phyloP scores from a whole-genome alignment of 805 yeast species.

The Scheffersomyces lignosus region DNA sequence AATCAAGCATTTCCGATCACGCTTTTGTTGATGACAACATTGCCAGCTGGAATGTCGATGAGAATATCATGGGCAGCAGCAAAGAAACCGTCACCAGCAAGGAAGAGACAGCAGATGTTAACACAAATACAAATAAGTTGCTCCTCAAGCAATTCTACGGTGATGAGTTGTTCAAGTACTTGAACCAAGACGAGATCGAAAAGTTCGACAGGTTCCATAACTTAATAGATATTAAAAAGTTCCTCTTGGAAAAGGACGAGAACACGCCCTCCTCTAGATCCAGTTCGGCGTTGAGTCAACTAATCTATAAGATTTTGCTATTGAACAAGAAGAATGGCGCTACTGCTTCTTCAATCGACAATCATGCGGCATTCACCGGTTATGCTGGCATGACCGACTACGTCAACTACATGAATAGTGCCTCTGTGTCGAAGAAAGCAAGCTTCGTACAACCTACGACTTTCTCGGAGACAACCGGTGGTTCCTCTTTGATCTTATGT shows the following conservation, averaged over 20 bases:
- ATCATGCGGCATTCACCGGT: not conserved
- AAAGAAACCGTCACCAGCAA: not conserved
- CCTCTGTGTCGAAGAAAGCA: not conserved
- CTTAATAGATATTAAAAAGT: conserved; percentile 11
- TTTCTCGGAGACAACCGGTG: conserved; percentile 13
- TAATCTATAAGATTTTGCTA: not conserved
- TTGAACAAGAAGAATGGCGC: not conserved
- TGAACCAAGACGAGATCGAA: conserved; percentile 22
- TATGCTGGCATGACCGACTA: not conserved
- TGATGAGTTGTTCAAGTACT: conserved; percentile 27
- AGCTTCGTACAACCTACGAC: conserved; percentile 4
- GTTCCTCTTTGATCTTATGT: conserved; percentile 18
- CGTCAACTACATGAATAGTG: not conserved
- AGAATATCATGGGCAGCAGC: conserved; percentile 13
- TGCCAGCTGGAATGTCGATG: conserved; percentile 40
- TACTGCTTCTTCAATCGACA: not conserved
- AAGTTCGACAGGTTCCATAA: conserved; percentile 24
- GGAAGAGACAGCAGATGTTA: not conserved
- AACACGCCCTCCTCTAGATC: not conserved
- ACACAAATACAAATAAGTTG: conserved; percentile 7
- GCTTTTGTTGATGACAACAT: conserved; percentile 32
- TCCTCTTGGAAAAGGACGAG: conserved; percentile 4
- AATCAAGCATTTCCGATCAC: conserved; percentile 7
- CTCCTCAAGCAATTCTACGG: conserved; percentile 26
- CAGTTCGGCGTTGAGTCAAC: conserved; percentile 1